Percentiles rank a stretch among this genome's conserved stretches.
phyloP scores from a whole-genome alignment of 768 basidiomycete species.

The Leccinum obscurum region DNA sequence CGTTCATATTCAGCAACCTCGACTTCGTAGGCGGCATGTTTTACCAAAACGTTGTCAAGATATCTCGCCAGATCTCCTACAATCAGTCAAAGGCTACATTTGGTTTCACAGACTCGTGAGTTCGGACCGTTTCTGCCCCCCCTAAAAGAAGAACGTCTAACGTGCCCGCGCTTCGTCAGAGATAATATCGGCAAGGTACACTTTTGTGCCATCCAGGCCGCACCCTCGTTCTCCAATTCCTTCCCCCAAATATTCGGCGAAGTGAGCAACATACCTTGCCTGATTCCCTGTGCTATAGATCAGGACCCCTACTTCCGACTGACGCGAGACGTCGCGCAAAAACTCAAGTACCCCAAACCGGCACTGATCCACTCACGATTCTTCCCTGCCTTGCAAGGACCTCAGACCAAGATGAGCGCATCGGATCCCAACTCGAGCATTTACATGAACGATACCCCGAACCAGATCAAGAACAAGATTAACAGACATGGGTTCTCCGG shows the following conservation, averaged over 20 bases:
- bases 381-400: conserved; percentile 97
- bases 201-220: conserved; percentile 93
- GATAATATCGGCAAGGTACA: conserved; percentile 99
- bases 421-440: conserved; percentile 91
- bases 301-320: conserved; percentile 98
- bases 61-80: conserved; percentile 90
- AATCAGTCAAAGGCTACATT: conserved; percentile 95
- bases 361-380: conserved; percentile 92
- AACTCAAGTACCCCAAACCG: conserved; percentile 96
- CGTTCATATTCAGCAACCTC: conserved; percentile 96
- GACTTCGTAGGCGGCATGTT: conserved; percentile 89
- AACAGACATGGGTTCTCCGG: conserved; percentile 96
- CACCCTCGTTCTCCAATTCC: conserved; percentile 96
- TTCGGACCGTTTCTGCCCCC: conserved; percentile 8
- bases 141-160: not conserved
- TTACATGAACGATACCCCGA: conserved; percentile 91
- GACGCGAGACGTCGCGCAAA: conserved; percentile 91
- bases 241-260: conserved; percentile 97
- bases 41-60: conserved; percentile 91
- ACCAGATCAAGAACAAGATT: conserved; percentile 97
- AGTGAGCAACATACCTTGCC: conserved; percentile 77
- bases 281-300: conserved; percentile 98
- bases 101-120: conserved; percentile 94
- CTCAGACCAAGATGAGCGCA: conserved; percentile 99
- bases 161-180: conserved; percentile 40